A percentile compares a stretch with the other conserved stretches of the same genome.
phyloP scores from a whole-genome alignment of 129 eudicot species.

The Apium graveolens region DNA sequence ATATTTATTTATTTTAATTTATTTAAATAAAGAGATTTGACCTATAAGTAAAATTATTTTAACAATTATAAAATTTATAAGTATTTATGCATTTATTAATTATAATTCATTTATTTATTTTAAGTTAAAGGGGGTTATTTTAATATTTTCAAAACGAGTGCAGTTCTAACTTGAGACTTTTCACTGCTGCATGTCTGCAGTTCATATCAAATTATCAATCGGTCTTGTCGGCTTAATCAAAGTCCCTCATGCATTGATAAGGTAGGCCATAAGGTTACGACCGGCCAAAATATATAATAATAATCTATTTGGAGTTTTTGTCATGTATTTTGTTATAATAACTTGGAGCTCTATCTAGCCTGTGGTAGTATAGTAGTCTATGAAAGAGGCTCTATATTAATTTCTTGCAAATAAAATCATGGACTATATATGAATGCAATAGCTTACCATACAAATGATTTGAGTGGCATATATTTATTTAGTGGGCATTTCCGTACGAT shows the following conservation, averaged over 20 bases:
- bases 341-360: neutral
- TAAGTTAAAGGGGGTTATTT: no score
- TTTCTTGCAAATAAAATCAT: constrained; percentile 9
- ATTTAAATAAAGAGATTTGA: no score
- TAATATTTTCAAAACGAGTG: no score
- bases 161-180: no score
- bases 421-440: constrained; percentile 12
- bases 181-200: neutral
- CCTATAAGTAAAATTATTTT: no score
- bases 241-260: constrained; percentile 3
- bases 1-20: no score
- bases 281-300: constrained; percentile 8
- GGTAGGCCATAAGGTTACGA: neutral
- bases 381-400: constrained; percentile 1
- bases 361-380: neutral
- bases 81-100: no score
- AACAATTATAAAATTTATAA: no score
- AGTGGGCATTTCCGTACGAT: neutral
- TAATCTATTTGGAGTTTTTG: no score
- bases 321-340: neutral
- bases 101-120: no score
- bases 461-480: neutral
- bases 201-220: neutral
- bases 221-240: neutral
- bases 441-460: constrained; percentile 18